Base-by-base conservation (phyloP, 805 yeast species). In the Starmerella sp. region DNA sequence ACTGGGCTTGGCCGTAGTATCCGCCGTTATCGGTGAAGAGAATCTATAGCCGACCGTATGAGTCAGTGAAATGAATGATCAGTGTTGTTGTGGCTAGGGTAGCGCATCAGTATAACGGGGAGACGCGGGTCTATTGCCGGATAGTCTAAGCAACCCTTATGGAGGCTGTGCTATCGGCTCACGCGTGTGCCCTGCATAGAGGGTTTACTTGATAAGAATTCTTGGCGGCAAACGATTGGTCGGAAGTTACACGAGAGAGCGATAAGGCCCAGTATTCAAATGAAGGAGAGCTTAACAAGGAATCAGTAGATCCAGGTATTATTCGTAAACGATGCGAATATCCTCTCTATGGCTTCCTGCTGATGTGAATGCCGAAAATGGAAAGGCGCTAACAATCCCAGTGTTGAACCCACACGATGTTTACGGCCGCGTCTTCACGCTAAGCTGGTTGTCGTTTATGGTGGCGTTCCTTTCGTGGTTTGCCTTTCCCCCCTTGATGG, bases 401-500 rank as follows among this genome's bases (percentile, higher is more conserved):
- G 35, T 53, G 5, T 42, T 57, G 30, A 57, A 57, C 30, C 57
- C 54, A 5, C 45, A 51, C 28, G 56, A 57, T 37, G 35, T 53
- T 8, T 57, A 57, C 22, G 59, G 60, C 7, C 52, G 60, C 10
- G 41, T 45, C 28, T 55, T 57, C 32, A 54, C 50, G 22, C 48
- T 55, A 9, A 46, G 59, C 31, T 57, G 59, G 59, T 41, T 57
- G 11, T 54, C 55, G 2, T 57, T 57, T 31, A 49, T 57, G 34
- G 60, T 57, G 10, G 60, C 60, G 4, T 57, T 57, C 31, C 53
- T 57, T 6, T 53, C 57, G 2, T 57, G 60, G 60, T 57, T 57
- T 39, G 60, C 60, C 29, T 57, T 57, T 51, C 59, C 60, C 1
- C 60, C 60, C 8, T 50, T 57, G 41, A 53, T 57, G 55, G 29